phyloP scores from a whole-genome alignment of 495 filamentous ascomycete genomes.

The Aspergillus egyptiacus region DNA sequence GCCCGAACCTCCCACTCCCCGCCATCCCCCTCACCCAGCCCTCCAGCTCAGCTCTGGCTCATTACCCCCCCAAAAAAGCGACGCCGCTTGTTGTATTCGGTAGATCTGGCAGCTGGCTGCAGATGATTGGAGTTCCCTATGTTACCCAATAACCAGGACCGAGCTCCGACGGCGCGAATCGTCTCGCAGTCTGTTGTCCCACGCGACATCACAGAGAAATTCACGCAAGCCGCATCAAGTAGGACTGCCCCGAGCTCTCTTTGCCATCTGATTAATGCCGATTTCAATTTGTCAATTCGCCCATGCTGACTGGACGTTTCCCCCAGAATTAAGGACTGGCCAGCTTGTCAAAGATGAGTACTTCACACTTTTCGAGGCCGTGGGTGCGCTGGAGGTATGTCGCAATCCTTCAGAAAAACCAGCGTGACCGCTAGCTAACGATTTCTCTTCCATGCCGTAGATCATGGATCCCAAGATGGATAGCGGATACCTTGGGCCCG shows the following conservation, averaged over 20 bases:
- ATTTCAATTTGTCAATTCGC: background rate
- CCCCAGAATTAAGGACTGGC: slow-evolving; percentile 64
- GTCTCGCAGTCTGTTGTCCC: slow-evolving; percentile 46
- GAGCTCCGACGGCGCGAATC: slow-evolving; percentile 30
- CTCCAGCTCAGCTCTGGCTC: slow-evolving; percentile 22
- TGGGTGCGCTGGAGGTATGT: slow-evolving; percentile 87
- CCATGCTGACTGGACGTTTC: background rate
- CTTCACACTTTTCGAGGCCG: slow-evolving; percentile 90
- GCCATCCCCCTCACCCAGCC: slow-evolving; percentile 15
- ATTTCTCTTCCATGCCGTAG: slow-evolving; percentile 37
- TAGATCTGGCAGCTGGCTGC: slow-evolving; percentile 29
- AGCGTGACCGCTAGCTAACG: slow-evolving; percentile 5
- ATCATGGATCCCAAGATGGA: slow-evolving; percentile 99
- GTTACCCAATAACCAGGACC: slow-evolving; percentile 37
- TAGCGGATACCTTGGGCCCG: slow-evolving; percentile 71
- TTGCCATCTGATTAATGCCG: background rate
- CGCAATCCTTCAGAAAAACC: background rate
- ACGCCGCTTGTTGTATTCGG: slow-evolving; percentile 1
- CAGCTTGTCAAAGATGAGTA: slow-evolving; percentile 88
- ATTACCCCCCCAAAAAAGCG: slow-evolving; percentile 2
- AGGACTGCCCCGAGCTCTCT: slow-evolving; percentile 16
- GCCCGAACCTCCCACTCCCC: slow-evolving; percentile 21
- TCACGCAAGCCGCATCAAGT: slow-evolving; percentile 66
- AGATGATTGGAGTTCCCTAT: slow-evolving; percentile 24
- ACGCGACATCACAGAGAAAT: slow-evolving; percentile 73